phyloP scores from a whole-genome alignment of 202 grass and related monocot species.

The Zoysia matrella region DNA sequence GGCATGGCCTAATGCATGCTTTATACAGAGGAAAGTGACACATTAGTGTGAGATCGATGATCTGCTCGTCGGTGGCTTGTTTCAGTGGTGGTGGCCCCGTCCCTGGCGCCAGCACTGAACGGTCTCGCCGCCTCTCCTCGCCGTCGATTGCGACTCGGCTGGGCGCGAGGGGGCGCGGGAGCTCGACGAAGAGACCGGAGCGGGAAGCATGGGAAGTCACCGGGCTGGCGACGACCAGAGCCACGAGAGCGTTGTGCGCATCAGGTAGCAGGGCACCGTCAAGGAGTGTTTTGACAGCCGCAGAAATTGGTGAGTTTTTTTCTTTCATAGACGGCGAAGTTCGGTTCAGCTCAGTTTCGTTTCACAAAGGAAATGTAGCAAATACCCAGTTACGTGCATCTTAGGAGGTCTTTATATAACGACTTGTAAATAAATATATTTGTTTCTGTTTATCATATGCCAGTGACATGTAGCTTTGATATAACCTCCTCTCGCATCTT shows the following conservation, averaged over 20 bases:
- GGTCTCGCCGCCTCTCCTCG: neutral
- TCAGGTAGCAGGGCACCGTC: neutral
- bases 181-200: neutral
- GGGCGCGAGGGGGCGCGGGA: neutral
- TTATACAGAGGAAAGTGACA: neutral
- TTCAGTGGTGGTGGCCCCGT: neutral
- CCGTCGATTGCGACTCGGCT: neutral
- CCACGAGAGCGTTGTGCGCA: neutral
- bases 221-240: too few species aligned
- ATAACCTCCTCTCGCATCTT: too few species aligned
- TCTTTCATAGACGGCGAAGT: neutral
- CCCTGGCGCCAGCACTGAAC: neutral
- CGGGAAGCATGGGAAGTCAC: neutral
- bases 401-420: too few species aligned
- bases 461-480: too few species aligned
- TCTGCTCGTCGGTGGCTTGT: neutral
- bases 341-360: neutral
- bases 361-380: neutral
- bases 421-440: too few species aligned
- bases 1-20: neutral
- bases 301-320: conserved; percentile 9
- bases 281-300: too few species aligned
- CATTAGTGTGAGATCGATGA: conserved; percentile 1
- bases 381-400: too few species aligned
- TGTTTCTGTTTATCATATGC: too few species aligned